These are phyloP conservation scores for Spencermartinsiella ligniputridi DNA, from an alignment of 1,139 yeast genomes.

Conservation along the genomic window DNA sequence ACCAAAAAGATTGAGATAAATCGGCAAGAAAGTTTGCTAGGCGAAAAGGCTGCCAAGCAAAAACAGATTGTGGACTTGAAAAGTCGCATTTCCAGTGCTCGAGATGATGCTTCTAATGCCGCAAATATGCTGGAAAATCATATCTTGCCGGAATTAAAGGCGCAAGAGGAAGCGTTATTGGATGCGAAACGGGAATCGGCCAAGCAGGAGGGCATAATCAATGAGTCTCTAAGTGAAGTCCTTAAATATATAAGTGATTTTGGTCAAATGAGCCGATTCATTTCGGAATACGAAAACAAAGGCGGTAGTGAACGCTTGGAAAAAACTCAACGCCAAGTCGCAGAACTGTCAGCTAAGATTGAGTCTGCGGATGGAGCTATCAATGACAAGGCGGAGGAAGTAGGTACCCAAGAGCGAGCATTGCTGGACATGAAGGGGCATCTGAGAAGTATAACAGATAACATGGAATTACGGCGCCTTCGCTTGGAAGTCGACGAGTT, in stretches of 20 bases:
- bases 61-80: constrained; percentile 28
- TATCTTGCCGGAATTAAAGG: constrained; percentile 15
- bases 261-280: constrained; percentile 6
- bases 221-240: constrained; percentile 14
- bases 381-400: constrained; percentile 14
- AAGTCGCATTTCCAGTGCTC: constrained; percentile 17
- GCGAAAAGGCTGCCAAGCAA: constrained; percentile 24
- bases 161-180: constrained; percentile 7
- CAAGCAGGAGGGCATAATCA: constrained; percentile 14
- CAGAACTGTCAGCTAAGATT: constrained; percentile 10
- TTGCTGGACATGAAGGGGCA: constrained; percentile 48
- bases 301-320: constrained; percentile 16
- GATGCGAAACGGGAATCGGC: constrained; percentile 11
- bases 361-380: constrained; percentile 20
- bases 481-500: constrained; percentile 35
- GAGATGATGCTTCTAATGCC: constrained; percentile 13
- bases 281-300: constrained; percentile 16
- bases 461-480: constrained; percentile 47
- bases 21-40: constrained; percentile 30
- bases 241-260: constrained; percentile 8
- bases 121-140: constrained; percentile 14
- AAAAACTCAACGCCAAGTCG: constrained; percentile 15
- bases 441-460: constrained; percentile 51
- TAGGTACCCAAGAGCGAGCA: constrained; percentile 34
- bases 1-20: constrained; percentile 55